These are phyloP conservation scores for Euphorbia lathyris DNA, from an alignment of 345 rosid species.

Conservation along the genomic window DNA sequence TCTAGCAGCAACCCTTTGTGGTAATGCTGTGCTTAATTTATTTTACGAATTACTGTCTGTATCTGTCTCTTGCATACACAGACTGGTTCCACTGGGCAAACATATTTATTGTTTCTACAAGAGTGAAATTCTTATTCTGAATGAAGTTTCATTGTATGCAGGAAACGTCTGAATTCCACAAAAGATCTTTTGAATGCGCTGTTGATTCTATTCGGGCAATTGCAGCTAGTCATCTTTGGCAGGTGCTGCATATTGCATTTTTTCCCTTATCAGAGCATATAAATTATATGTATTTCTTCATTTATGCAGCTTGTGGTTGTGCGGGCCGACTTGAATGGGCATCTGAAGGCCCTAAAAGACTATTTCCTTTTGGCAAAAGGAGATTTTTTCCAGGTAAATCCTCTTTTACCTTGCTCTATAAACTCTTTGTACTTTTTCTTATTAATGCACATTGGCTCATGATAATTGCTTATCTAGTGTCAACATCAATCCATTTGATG, in stretches of 20 bases:
- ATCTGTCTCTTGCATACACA: not conserved
- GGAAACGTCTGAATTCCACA: conserved; percentile 95
- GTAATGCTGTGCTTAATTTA: not conserved
- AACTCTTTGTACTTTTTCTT: not conserved
- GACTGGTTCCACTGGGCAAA: not conserved
- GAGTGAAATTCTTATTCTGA: conserved; percentile 1
- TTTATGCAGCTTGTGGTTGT: conserved; percentile 84
- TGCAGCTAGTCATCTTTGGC: conserved; percentile 99
- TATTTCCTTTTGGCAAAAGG: conserved; percentile 96
- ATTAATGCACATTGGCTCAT: not conserved
- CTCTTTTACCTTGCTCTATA: not conserved
- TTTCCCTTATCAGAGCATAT: conserved; percentile 9
- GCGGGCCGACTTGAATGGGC: conserved; percentile 90
- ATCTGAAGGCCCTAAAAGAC: conserved; percentile 90
- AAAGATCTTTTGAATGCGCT: conserved; percentile 81
- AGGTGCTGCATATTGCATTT: conserved; percentile 51
- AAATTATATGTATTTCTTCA: conserved; percentile 17
- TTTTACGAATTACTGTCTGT: not conserved
- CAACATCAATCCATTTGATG: not conserved
- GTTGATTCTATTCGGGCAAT: conserved; percentile 85
- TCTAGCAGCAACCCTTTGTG: conserved; percentile 3
- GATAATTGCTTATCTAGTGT: not conserved
- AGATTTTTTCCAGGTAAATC: conserved; percentile 89
- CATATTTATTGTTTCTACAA: not conserved
- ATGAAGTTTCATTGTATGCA: conserved; percentile 27